Percentiles rank a stretch among this genome's conserved stretches.
Conservation (phyloP, 768 basidiomycete species). For the Suillus ampliporus region DNA sequence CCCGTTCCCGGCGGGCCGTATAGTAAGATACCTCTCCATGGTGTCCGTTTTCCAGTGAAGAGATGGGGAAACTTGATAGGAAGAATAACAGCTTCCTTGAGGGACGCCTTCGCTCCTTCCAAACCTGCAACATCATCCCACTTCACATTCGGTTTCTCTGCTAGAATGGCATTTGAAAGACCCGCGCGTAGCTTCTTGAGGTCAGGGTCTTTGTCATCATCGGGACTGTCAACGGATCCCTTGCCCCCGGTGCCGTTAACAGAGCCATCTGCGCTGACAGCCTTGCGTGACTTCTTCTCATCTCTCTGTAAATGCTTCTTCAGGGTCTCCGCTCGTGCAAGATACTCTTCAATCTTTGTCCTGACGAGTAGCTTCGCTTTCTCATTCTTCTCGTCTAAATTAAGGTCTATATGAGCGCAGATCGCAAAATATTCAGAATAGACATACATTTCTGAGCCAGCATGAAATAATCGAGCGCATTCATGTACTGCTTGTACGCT, state of each 20-base stretch:
- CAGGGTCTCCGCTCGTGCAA: conserved; percentile 88
- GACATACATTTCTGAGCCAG: conserved; percentile 87
- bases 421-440: background rate
- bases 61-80: conserved; percentile 99
- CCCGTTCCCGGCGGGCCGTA: conserved; percentile 99
- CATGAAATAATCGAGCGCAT: conserved; percentile 98
- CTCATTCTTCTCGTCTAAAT: conserved; percentile 85
- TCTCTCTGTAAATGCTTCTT: conserved; percentile 80
- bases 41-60: conserved; percentile 97
- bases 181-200: conserved; percentile 96
- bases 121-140: conserved; percentile 99
- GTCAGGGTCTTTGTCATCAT: conserved; percentile 86
- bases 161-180: conserved; percentile 84
- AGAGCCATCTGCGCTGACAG: conserved; percentile 55
- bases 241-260: conserved; percentile 49
- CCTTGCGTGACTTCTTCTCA: conserved; percentile 58
- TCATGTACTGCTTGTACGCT: conserved; percentile 94
- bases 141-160: conserved; percentile 93
- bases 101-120: conserved; percentile 90
- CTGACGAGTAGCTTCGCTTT: conserved; percentile 87
- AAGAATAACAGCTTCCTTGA: conserved; percentile 99
- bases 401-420: conserved; percentile 31
- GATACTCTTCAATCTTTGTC: conserved; percentile 89
- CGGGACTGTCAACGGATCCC: conserved; percentile 54
- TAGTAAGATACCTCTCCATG: conserved; percentile 94